Percentiles rank a stretch among this genome's conserved stretches.
Evolutionary conservation across 2,329 filamentous ascomycete genomes (phyloP).

Genomic region (Ustilaginoidea virens): DNA sequence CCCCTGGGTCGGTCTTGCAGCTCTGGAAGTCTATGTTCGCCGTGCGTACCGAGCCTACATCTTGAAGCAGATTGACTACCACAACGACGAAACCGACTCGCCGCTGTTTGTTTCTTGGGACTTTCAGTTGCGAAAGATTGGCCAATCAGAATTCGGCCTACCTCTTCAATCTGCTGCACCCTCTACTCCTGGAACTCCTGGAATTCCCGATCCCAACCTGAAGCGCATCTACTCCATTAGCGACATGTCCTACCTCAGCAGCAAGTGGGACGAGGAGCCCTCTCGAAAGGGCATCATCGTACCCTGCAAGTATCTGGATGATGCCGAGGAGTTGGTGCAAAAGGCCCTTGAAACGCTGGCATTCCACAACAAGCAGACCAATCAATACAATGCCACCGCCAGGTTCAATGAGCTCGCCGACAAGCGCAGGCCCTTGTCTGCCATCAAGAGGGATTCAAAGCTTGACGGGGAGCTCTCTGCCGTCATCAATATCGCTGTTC

Average conservation of each 20-base stretch:
- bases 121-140: conserved; percentile 86
- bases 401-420: conserved; percentile 58
- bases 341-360: conserved; percentile 79
- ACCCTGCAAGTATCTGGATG: conserved; percentile 84
- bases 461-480: conserved; percentile 71
- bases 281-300: conserved; percentile 87
- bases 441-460: conserved; percentile 11
- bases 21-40: conserved; percentile 90
- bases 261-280: conserved; percentile 60
- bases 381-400: conserved; percentile 33
- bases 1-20: conserved; percentile 83
- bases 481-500: conserved; percentile 83
- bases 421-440: conserved; percentile 42
- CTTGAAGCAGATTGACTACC: conserved; percentile 78
- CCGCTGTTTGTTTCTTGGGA: conserved; percentile 85
- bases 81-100: conserved; percentile 54
- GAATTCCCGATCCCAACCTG: conserved; percentile 41
- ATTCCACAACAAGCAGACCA: conserved; percentile 39
- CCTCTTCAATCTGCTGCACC: conserved; percentile 66
- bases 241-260: conserved; percentile 80
- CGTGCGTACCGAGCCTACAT: conserved; percentile 94
- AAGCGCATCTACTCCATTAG: conserved; percentile 89
- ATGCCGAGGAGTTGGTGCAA: conserved; percentile 72
- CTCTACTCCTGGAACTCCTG: conserved; percentile 68
- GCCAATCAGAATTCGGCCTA: conserved; percentile 77